A percentile compares a stretch with the other conserved stretches of the same genome.
Conservation (phyloP, 495 filamentous ascomycete genomes). For the Trichoderma gamsii region DNA sequence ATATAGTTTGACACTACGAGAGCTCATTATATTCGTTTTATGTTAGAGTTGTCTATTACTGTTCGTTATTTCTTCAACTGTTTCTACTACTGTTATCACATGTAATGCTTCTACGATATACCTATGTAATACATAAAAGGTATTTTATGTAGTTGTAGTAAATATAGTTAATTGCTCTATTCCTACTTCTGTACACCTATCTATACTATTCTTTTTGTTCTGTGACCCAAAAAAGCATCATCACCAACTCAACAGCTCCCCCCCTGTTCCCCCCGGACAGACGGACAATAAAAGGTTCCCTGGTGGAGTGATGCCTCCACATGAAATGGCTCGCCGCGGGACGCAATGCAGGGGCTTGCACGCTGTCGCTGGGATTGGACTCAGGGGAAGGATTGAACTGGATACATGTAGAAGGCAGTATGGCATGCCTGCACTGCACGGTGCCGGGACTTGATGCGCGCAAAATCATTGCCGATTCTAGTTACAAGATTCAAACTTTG, state of each 20-base stretch:
- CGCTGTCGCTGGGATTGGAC: background rate
- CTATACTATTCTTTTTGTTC: background rate
- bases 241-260: background rate
- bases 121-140: too few species aligned
- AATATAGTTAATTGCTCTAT: background rate
- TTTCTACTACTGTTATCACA: too few species aligned
- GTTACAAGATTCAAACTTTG: too few species aligned
- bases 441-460: background rate
- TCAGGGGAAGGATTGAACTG: background rate
- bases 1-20: too few species aligned
- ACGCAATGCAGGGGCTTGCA: background rate
- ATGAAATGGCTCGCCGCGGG: background rate
- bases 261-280: background rate
- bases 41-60: too few species aligned
- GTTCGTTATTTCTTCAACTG: too few species aligned
- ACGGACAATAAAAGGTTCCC: background rate
- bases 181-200: background rate
- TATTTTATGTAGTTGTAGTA: too few species aligned
- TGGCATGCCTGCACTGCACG: background rate
- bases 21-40: too few species aligned
- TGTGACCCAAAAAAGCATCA: background rate
- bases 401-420: background rate
- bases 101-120: too few species aligned
- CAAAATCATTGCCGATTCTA: background rate
- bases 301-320: constrained; percentile 3